Evolutionary conservation across 2,329 filamentous ascomycete species (phyloP).

Genomic region (Pezizomycotina sp.): DNA sequence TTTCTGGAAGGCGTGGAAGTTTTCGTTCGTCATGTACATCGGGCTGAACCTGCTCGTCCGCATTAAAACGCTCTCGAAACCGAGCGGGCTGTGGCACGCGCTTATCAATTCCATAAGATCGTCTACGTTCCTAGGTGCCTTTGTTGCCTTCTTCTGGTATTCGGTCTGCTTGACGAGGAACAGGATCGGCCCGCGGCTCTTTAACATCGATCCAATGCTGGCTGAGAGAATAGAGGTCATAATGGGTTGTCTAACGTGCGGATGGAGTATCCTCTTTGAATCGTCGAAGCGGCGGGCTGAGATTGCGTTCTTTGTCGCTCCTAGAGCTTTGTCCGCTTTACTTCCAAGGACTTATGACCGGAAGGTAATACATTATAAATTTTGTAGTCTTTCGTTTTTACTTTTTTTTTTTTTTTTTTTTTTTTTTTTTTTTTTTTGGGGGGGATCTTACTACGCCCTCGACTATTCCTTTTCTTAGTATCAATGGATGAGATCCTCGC

Average conservation of each 20-base stretch:
- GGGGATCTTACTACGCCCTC: too few relatives aligned
- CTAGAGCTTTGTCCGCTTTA: constrained; percentile 57
- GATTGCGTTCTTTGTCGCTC: constrained; percentile 64
- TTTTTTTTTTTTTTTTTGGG: too few relatives aligned
- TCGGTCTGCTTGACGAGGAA: constrained; percentile 64
- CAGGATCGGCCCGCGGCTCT: constrained; percentile 50
- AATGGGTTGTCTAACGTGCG: constrained; percentile 56
- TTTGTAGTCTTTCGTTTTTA: constrained; percentile 24
- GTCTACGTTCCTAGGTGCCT: constrained; percentile 60
- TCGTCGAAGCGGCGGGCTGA: constrained; percentile 49
- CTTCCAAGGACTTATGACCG: constrained; percentile 52
- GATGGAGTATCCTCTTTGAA: constrained; percentile 68
- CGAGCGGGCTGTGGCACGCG: constrained; percentile 37
- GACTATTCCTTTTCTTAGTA: constrained; percentile 31
- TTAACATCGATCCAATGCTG: constrained; percentile 37
- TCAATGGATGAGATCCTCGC: constrained; percentile 51
- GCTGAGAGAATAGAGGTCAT: constrained; percentile 46
- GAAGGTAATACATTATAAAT: constrained; percentile 25
- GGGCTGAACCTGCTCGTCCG: constrained; percentile 54
- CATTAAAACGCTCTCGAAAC: constrained; percentile 38
- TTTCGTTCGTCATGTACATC: constrained; percentile 60
- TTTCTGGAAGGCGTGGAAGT: constrained; percentile 52
- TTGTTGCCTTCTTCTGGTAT: constrained; percentile 70
- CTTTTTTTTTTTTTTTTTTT: constrained; percentile 7
- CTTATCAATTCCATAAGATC: constrained; percentile 48